phyloP scores from a whole-genome alignment of 2,329 filamentous ascomycete genomes.

The Exophiala lecanii-corni region DNA sequence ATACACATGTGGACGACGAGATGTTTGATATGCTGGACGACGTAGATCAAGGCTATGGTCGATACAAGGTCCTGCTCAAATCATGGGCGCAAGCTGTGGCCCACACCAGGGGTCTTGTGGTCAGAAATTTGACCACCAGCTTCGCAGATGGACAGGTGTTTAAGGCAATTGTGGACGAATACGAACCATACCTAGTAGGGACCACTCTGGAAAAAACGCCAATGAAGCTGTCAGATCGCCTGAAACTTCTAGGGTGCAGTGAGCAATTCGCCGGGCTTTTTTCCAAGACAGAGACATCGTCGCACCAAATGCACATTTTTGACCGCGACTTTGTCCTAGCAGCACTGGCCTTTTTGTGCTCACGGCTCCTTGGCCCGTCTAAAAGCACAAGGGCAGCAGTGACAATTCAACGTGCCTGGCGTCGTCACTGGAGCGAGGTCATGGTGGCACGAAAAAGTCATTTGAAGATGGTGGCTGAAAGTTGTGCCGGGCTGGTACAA shows the following conservation, averaged over 20 bases:
- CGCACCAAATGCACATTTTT: slow-evolving; percentile 39
- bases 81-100: slow-evolving; percentile 54
- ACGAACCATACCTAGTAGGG: slow-evolving; percentile 37
- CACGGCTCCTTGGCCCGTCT: slow-evolving; percentile 51
- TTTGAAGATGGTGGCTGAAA: slow-evolving; percentile 40
- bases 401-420: slow-evolving; percentile 51
- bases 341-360: slow-evolving; percentile 56
- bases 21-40: slow-evolving; percentile 29
- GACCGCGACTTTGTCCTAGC: slow-evolving; percentile 52
- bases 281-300: slow-evolving; percentile 1
- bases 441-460: slow-evolving; percentile 29
- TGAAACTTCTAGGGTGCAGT: slow-evolving; percentile 22
- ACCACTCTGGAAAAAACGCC: background rate
- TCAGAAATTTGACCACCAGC: slow-evolving; percentile 54
- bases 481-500: slow-evolving; percentile 15
- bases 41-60: slow-evolving; percentile 30
- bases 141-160: slow-evolving; percentile 54
- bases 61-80: slow-evolving; percentile 42
- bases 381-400: slow-evolving; percentile 47
- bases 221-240: slow-evolving; percentile 12
- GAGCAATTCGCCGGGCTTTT: slow-evolving; percentile 25
- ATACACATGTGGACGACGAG: slow-evolving; percentile 19
- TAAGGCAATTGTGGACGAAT: slow-evolving; percentile 53
- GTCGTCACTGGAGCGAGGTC: slow-evolving; percentile 27
- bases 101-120: slow-evolving; percentile 39